A percentile compares a stretch with the other conserved stretches of the same genome.
Conservation (phyloP, 1,284 basidiomycete species). For the Cryptococcus floricola region DNA sequence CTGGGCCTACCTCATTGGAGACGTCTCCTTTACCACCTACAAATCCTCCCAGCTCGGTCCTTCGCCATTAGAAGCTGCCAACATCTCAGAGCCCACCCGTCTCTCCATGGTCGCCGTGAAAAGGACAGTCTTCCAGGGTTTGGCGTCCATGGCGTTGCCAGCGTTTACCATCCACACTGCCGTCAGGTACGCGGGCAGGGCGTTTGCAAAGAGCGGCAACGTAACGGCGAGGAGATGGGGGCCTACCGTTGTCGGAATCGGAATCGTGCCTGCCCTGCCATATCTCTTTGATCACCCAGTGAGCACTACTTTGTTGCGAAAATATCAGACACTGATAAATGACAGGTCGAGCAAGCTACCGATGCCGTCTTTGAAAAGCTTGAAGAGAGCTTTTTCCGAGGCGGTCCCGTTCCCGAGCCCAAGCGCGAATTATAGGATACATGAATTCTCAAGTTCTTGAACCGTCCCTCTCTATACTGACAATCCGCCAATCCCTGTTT, state of each 20-base stretch:
- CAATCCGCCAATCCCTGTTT: constrained; percentile 1
- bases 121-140: constrained; percentile 78
- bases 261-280: constrained; percentile 73
- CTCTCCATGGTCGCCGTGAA: constrained; percentile 68
- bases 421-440: not conserved
- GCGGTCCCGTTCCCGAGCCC: constrained; percentile 4
- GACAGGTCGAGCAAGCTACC: constrained; percentile 51
- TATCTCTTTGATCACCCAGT: constrained; percentile 78
- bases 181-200: constrained; percentile 70
- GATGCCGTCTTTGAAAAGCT: constrained; percentile 53
- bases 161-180: constrained; percentile 77
- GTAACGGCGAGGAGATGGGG: constrained; percentile 68
- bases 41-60: constrained; percentile 74
- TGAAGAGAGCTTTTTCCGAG: constrained; percentile 42
- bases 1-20: constrained; percentile 71
- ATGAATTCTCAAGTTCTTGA: not conserved
- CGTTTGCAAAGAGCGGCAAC: constrained; percentile 64
- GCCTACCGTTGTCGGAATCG: constrained; percentile 59
- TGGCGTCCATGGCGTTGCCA: constrained; percentile 69
- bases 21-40: constrained; percentile 88
- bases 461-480: constrained; percentile 1
- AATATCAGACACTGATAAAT: not conserved
- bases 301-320: constrained; percentile 10
- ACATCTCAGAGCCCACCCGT: constrained; percentile 72
- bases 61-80: constrained; percentile 64